Percentiles rank a stretch among this genome's conserved stretches.
Conservation (phyloP, 257 asterid species). For the Ophiorrhiza pumila region DNA sequence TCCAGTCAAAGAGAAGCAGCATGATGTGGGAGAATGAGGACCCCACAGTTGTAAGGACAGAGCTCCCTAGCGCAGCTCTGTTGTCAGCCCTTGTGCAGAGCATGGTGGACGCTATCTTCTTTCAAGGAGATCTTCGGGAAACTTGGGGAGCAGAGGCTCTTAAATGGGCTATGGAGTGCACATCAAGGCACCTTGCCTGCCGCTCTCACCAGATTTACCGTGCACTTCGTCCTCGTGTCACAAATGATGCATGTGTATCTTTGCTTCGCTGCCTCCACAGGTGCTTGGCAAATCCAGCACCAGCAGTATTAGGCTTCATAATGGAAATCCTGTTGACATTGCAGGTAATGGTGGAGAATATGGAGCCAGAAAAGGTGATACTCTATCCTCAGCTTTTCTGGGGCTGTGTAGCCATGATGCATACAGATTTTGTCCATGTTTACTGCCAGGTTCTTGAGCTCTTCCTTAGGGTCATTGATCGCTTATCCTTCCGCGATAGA, state of each 20-base stretch:
- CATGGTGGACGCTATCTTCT: constrained; percentile 98
- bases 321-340: constrained; percentile 92
- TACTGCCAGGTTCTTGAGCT: constrained; percentile 98
- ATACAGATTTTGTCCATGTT: constrained; percentile 92
- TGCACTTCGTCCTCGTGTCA: constrained; percentile 82
- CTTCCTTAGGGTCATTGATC: constrained; percentile 83
- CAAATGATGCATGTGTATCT: constrained; percentile 95
- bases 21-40: constrained; percentile 99
- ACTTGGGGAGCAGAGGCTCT: constrained; percentile 99
- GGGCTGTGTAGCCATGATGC: constrained; percentile 99
- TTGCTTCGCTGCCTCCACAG: constrained; percentile 94
- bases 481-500: constrained; percentile 89
- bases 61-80: constrained; percentile 95
- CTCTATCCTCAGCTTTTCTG: constrained; percentile 98
- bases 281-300: constrained; percentile 88
- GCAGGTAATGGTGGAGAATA: constrained; percentile 99
- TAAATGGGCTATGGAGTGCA: constrained; percentile 99
- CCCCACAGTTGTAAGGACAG: constrained; percentile 80
- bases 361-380: constrained; percentile 98
- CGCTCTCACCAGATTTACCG: constrained; percentile 99
- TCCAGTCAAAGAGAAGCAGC: constrained; percentile 94
- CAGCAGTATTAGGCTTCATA: constrained; percentile 86
- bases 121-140: constrained; percentile 99
- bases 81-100: constrained; percentile 97
- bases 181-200: constrained; percentile 97